phyloP scores from a whole-genome alignment of 371 early-diverging fungal genomes.

The Capillidium rhysosporum region DNA sequence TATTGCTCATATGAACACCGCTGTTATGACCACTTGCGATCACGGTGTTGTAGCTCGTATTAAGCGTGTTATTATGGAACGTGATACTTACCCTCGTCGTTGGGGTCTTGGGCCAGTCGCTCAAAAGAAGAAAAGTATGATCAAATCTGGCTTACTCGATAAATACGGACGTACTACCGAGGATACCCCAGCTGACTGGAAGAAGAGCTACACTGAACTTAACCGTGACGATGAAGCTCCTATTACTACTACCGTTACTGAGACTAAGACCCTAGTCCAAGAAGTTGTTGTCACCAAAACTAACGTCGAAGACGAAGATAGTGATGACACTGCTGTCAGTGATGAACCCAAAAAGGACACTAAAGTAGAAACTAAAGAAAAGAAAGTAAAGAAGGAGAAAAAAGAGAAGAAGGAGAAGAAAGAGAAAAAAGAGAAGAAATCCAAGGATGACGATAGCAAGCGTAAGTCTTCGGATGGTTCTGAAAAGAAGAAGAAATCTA shows the following conservation, averaged over 20 bases:
- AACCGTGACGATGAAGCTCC: background rate
- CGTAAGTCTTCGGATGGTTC: no score
- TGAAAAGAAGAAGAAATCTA: no score
- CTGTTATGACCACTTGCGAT: conserved; percentile 84
- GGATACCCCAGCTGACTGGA: conserved; percentile 58
- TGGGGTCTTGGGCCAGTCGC: conserved; percentile 96
- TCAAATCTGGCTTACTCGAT: conserved; percentile 92
- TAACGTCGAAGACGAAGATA: no score
- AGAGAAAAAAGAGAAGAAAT: background rate
- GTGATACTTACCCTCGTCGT: conserved; percentile 93
- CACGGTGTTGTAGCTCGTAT: conserved; percentile 96
- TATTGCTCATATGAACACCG: conserved; percentile 90
- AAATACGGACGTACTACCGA: conserved; percentile 82
- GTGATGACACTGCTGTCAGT: background rate
- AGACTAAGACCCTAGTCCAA: background rate
- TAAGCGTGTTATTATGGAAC: conserved; percentile 99
- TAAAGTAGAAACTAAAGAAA: conserved; percentile 5
- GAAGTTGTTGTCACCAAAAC: background rate
- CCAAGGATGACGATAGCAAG: conserved; percentile 2
- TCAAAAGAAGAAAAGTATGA: conserved; percentile 87
- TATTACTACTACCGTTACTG: background rate
- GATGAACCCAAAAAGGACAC: no score
- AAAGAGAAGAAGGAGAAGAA: conserved; percentile 1
- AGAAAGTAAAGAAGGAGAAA: conserved; percentile 6
- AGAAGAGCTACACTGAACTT: conserved; percentile 34